phyloP scores from a whole-genome alignment of 202 grass and related monocot genomes.

The Setaria viridis region DNA sequence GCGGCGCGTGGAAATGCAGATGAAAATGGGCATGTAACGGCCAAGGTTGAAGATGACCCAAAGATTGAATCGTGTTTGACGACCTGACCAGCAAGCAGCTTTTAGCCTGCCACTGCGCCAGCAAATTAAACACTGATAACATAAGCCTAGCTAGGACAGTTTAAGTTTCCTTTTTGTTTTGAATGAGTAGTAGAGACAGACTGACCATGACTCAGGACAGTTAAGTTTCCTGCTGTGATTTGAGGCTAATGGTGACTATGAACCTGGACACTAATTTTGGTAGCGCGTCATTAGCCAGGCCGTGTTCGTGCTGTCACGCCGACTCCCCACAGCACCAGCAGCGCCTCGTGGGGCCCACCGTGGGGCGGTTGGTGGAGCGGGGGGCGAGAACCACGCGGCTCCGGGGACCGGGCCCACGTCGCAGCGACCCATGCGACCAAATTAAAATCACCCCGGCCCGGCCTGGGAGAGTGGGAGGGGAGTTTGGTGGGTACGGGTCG shows the following conservation, averaged over 20 bases:
- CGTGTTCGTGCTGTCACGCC: background rate
- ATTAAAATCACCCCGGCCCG: background rate
- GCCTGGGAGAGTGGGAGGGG: too few species aligned
- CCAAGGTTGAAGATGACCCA: too few species aligned
- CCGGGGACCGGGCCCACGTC: background rate
- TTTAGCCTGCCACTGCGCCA: too few species aligned
- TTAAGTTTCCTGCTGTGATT: background rate
- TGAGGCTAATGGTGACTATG: background rate
- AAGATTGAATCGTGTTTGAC: too few species aligned
- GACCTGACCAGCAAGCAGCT: too few species aligned
- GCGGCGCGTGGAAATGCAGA: too few species aligned
- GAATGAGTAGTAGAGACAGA: too few species aligned
- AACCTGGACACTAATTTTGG: background rate
- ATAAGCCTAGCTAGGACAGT: too few species aligned
- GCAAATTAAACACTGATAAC: too few species aligned
- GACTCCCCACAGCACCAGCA: background rate
- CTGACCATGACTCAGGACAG: background rate
- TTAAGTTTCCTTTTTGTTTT: background rate
- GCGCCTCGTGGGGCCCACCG: background rate
- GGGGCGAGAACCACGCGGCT: background rate
- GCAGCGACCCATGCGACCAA: background rate
- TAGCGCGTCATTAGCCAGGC: background rate
- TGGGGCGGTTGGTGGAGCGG: slow-evolving; percentile 21
- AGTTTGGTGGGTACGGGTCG: slow-evolving; percentile 48
- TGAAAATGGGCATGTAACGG: too few species aligned